These are phyloP conservation scores for Colletotrichum tabaci DNA, from an alignment of 2,329 filamentous ascomycete species.

Conservation along the genomic window DNA sequence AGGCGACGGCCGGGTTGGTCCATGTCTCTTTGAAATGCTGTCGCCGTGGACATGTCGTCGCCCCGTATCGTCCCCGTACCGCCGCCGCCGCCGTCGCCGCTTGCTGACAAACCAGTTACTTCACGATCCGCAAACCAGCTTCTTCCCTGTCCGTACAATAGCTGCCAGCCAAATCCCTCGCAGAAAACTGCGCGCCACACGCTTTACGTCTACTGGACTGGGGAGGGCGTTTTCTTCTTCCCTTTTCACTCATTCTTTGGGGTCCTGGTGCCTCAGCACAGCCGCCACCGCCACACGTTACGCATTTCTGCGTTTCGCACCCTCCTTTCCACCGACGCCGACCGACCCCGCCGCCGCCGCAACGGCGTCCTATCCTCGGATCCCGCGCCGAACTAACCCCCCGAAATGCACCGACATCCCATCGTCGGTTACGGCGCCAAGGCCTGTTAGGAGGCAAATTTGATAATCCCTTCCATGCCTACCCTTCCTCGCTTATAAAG, in stretches of 20 bases:
- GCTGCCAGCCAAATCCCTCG: background rate
- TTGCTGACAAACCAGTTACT: background rate
- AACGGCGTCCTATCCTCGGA: background rate
- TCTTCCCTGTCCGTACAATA: background rate
- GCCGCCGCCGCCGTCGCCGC: background rate
- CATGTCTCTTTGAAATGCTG: background rate
- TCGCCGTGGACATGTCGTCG: background rate
- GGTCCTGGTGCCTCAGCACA: background rate
- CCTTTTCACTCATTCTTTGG: too few species aligned
- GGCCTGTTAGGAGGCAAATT: background rate
- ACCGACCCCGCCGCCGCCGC: background rate
- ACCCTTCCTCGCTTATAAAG: background rate
- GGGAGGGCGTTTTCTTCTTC: too few species aligned
- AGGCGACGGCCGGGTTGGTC: background rate
- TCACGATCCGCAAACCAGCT: background rate
- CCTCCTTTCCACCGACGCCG: background rate
- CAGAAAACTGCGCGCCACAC: background rate
- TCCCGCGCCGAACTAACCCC: background rate
- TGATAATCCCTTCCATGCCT: background rate
- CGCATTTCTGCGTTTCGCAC: background rate
- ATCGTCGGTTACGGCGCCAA: background rate
- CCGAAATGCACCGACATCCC: background rate
- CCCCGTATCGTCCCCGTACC: background rate
- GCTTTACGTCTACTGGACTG: background rate
- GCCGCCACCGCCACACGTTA: conserved; percentile 1